Percentiles rank a stretch among this genome's conserved stretches.
phyloP scores from a whole-genome alignment of 2,329 filamentous ascomycete genomes.

The Escovopsis sp. region DNA sequence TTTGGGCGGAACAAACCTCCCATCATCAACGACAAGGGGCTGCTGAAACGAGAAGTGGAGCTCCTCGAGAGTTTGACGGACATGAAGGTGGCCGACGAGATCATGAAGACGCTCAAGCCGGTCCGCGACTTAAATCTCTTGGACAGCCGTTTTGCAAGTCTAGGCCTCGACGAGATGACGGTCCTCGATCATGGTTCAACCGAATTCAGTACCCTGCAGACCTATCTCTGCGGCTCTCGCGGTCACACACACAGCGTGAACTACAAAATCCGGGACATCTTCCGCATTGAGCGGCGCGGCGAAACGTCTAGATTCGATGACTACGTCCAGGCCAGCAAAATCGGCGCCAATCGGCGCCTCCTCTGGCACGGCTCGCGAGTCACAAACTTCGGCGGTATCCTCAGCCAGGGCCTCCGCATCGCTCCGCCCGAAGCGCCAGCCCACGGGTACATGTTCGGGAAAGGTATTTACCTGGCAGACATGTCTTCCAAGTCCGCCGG shows the following conservation, averaged over 20 bases:
- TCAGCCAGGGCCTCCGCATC: constrained; percentile 78
- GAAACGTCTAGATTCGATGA: constrained; percentile 55
- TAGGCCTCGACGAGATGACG: constrained; percentile 66
- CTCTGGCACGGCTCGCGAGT: constrained; percentile 78
- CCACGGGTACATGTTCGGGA: constrained; percentile 77
- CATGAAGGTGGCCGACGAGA: constrained; percentile 67
- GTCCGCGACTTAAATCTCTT: constrained; percentile 44
- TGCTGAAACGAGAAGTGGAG: constrained; percentile 63
- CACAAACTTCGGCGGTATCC: constrained; percentile 78
- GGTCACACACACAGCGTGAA: constrained; percentile 49
- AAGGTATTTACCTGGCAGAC: constrained; percentile 79
- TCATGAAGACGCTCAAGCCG: constrained; percentile 51
- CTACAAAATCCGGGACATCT: constrained; percentile 58
- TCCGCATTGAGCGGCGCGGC: constrained; percentile 64
- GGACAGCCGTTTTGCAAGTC: constrained; percentile 56
- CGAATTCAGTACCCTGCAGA: constrained; percentile 51
- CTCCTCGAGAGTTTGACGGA: constrained; percentile 69
- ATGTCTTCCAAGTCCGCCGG: constrained; percentile 71
- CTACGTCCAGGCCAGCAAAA: constrained; percentile 35
- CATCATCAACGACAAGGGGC: constrained; percentile 38
- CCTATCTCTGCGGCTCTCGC: constrained; percentile 53
- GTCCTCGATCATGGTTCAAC: constrained; percentile 39
- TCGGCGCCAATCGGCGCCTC: constrained; percentile 53
- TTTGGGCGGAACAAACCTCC: constrained; percentile 65
- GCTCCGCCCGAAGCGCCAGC: constrained; percentile 73